phyloP scores from a whole-genome alignment of 116 monocot species.

The Thalassia testudinum region DNA sequence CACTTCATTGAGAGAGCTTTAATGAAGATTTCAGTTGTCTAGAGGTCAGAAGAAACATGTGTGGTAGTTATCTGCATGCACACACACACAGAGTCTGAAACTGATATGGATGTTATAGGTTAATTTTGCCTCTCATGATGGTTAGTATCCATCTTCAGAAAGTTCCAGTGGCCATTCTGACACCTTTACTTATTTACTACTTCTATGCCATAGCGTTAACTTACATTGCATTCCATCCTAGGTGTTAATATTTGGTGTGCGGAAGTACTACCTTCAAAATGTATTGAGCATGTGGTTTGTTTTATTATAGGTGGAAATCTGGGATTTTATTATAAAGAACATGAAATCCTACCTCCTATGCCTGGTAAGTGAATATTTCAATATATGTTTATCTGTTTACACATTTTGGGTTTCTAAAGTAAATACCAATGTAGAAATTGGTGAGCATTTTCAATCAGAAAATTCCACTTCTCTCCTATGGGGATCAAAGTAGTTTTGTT shows the following conservation, averaged over 20 bases:
- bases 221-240: too few species aligned
- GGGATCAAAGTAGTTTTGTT: too few species aligned
- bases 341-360: slow-evolving; percentile 84
- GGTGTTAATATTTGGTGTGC: too few species aligned
- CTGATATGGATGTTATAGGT: too few species aligned
- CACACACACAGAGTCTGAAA: too few species aligned
- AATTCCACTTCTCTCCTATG: too few species aligned
- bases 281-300: neutral
- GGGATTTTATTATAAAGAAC: slow-evolving; percentile 93
- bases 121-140: neutral
- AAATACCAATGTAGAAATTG: too few species aligned
- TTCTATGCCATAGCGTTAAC: neutral
- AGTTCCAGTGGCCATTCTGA: neutral
- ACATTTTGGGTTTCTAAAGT: neutral
- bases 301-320: slow-evolving; percentile 52
- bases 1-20: too few species aligned
- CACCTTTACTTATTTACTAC: neutral
- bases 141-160: neutral
- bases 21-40: too few species aligned
- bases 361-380: slow-evolving; percentile 34
- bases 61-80: too few species aligned
- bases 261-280: neutral
- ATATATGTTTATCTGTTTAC: neutral
- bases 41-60: too few species aligned
- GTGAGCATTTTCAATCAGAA: too few species aligned